Evolutionary conservation across 139 green algal species (phyloP), one percentile per base, ranked within the genome.

Genomic region (Mychonastes homosphaera): DNA sequence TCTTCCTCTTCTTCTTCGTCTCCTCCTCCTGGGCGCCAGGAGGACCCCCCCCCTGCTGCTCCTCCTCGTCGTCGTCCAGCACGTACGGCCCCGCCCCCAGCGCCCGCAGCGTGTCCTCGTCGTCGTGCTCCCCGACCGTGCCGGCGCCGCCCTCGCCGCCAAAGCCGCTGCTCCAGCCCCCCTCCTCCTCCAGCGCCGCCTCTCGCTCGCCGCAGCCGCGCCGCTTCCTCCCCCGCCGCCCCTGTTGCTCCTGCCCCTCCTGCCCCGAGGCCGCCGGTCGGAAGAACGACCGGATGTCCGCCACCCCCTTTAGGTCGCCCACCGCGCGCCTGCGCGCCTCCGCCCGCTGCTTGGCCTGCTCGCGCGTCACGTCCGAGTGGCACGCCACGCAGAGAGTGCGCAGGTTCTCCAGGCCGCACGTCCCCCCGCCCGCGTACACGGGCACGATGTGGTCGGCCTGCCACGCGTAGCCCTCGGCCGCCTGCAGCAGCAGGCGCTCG

Each of bases 341-440:
- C 3, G 61, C 69, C 2, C 75, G 71, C 68, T 72, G 64, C 70
- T 53, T 62, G 24, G 69, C 53, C 58, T 76, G 62, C 48, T 45
- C 21, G 28, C 47, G 58, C 6, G 34, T 63, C 12, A 67, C 50
- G 8, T 34, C 50, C 34, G 53, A 56, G 46, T 95, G 89, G 71
- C 88, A 96, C 2, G 67, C 50, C 28, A 83, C 72, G 61, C 88
- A 96, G 62, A 96, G 77, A 5, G 89, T 95, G 27, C 80, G 67
- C 54, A 94, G 70, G 77, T 95, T 96, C 33, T 93, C 83, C 23
- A 95, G 49, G 47, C 80, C 79, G 64, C 86, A 95, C 58, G 82
- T 54, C 1, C 88, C 89, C 1, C 89, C 89, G 12, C 89, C 89
- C 56, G 79, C 56, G 65, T 87, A 89, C 26, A 95, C 87, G 1